Base-by-base conservation (phyloP, 345 rosid species). In the Anastatica hierochuntica region DNA sequence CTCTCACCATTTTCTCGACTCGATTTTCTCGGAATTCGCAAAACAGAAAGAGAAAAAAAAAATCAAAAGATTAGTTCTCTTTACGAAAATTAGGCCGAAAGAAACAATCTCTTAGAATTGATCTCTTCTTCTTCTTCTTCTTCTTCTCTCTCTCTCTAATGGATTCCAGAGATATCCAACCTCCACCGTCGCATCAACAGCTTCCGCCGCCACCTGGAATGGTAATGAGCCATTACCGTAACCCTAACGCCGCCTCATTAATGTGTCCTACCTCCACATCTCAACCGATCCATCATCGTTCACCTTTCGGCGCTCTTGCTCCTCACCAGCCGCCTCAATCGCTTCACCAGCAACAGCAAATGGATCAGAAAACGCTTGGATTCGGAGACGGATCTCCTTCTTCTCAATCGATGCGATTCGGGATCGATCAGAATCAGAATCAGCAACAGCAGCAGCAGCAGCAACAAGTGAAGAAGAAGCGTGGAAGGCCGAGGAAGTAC, bases 401-500 rank as follows among this genome's bases (percentile, higher is more conserved):
- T 15, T 43, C 67, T 3, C 69, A 65, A 14, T 51, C 70, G 53
- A 58, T 58, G 64, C 38, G 70, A 46, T 67, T 67, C 15, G 71
- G 66, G 60, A 67, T 67, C 50, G 71, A 27, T n/a, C n/a, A 7
- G 7, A 27, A 27, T n/a, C n/a, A n/a, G n/a, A n/a, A n/a, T n/a
- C 31, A 67, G 8, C 71, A 58, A 2, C 64, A 43, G 3, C 53
- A 53, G 7, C 33, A 29, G 10, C 71, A 58, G 1, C 58, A 34
- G 3, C 50, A 55, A 8, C 54, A 45, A 49, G 66, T 24, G 4
- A 83, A 83, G 84, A 88, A 88, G 95, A 94, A 82, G 72, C 74
- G 97, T 0, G 97, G 99, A 0, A 45, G 99, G 33, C 97, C 97
- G 3, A 83, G 97, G 62, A 88, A 94, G 78, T 83, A 88, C 57